Evolutionary conservation across 2,329 filamentous ascomycete species (phyloP).

Genomic region (Pseudogymnoascus pannorum): DNA sequence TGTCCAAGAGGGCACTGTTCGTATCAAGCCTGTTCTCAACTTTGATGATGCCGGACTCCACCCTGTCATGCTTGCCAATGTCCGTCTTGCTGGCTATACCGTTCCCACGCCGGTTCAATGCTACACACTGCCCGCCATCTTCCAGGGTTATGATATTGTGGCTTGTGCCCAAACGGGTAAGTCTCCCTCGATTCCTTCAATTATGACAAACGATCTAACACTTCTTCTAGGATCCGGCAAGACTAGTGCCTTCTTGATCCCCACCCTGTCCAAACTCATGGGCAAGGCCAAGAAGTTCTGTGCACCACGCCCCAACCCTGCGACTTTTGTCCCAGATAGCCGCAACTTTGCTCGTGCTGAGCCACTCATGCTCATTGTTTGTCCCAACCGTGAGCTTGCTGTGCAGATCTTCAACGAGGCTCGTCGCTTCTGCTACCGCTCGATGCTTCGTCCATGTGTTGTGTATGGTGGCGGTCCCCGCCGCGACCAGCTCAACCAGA

Average conservation of each 20-base stretch:
- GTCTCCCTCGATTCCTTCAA: slow-evolving; percentile 25
- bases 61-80: slow-evolving; percentile 72
- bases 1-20: slow-evolving; percentile 47
- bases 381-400: slow-evolving; percentile 81
- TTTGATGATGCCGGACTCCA: slow-evolving; percentile 80
- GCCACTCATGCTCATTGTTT: slow-evolving; percentile 78
- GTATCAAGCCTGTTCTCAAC: slow-evolving; percentile 42
- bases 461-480: slow-evolving; percentile 77
- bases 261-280: slow-evolving; percentile 85
- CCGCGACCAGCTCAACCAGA: slow-evolving; percentile 61
- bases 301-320: slow-evolving; percentile 64
- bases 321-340: slow-evolving; percentile 43
- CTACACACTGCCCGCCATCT: slow-evolving; percentile 74
- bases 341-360: slow-evolving; percentile 60
- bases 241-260: slow-evolving; percentile 86
- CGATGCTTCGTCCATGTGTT: slow-evolving; percentile 87
- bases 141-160: slow-evolving; percentile 72
- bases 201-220: slow-evolving; percentile 10
- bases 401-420: slow-evolving; percentile 95
- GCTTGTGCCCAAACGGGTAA: slow-evolving; percentile 88
- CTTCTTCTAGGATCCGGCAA: slow-evolving; percentile 74
- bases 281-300: slow-evolving; percentile 87
- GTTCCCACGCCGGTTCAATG: slow-evolving; percentile 80
- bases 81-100: slow-evolving; percentile 63
- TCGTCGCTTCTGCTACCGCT: slow-evolving; percentile 86